Base-by-base conservation (phyloP, 2,329 filamentous ascomycete species). In the Neonectria coccinea region DNA sequence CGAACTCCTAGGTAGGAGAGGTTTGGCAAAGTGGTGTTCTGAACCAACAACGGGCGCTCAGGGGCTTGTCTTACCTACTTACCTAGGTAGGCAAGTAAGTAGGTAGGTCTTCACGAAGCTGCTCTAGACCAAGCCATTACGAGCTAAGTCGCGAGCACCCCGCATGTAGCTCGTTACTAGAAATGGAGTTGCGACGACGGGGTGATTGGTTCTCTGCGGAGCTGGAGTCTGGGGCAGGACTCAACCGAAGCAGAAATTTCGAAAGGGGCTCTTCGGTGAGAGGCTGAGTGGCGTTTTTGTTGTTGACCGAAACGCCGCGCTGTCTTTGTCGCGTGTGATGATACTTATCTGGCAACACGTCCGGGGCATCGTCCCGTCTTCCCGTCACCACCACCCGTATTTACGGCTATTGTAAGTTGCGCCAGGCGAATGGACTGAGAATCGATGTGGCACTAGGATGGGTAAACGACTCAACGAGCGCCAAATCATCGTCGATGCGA, bases 321-420 rank as follows among this genome's bases (percentile, higher is more conserved):
- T 51, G n/a, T 11, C n/a, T n/a, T 36, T 5, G 10, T 16, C 4
- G n/a, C n/a, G 29, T n/a, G 18, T 36, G 48, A 18, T n/a, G 6
- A 33, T 50, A 5, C 29, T 51, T 29, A 33, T 51, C 14, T 18
- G 29, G 5, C 16, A 18, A 33, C 10, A 29, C 48, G 4, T 36
- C 48, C 56, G 51, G 61, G 44, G n/a, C 9, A 9, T 42, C 56
- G 61, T 18, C 16, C 61, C 61, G 61, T 59, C 56, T 55, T 54
- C 22, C 61, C 56, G 56, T 16, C 42, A 39, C 45, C 25, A 42
- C 22, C 18, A 36, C 25, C 33, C 29, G 29, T 36, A 12, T 33
- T 18, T 48, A 9, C 48, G 29, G 48, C n/a, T 36, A 20, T 20
- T 51, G n/a, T 6, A 14, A 20, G 29, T 33, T 20, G 29, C 22